These are phyloP conservation scores for Aureobasidium pullulans DNA, from an alignment of 2,329 filamentous ascomycete species.

Conservation along the genomic window DNA sequence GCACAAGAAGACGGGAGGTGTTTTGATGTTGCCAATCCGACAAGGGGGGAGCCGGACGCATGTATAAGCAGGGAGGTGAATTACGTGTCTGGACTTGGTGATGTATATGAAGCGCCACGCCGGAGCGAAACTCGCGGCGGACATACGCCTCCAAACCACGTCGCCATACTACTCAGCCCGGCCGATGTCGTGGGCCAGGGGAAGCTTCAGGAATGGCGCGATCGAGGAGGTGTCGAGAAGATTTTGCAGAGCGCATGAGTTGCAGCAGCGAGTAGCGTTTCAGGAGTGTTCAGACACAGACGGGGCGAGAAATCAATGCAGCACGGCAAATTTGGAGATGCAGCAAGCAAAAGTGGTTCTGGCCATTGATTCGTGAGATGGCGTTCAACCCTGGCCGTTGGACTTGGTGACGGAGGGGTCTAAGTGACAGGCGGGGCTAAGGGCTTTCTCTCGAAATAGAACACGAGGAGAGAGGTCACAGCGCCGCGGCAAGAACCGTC, in stretches of 20 bases:
- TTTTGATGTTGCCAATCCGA: neutral
- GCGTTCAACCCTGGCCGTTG: conserved; percentile 6
- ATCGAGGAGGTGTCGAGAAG: neutral
- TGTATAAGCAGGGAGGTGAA: conserved; percentile 9
- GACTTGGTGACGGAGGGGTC: neutral
- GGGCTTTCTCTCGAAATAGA: neutral
- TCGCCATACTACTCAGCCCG: neutral
- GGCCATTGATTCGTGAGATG: conserved; percentile 7
- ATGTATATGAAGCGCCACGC: conserved; percentile 2
- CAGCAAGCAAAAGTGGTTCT: conserved; percentile 3
- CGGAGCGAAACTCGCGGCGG: conserved; percentile 3
- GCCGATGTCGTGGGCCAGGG: neutral
- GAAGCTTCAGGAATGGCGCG: neutral
- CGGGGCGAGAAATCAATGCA: conserved; percentile 5
- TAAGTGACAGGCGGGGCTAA: conserved; percentile 8
- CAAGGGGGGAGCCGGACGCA: conserved; percentile 4
- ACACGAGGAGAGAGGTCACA: conserved; percentile 1
- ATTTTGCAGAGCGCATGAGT: neutral
- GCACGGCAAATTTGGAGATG: conserved; percentile 1
- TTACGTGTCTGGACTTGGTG: conserved; percentile 1
- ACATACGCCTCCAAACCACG: neutral
- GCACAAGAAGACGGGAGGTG: neutral
- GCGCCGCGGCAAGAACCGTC: conserved; percentile 7
- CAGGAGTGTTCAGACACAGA: neutral
- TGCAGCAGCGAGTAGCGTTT: conserved; percentile 1